Evolutionary conservation across 306 rosid species (phyloP).

Genomic region (Alnus glutinosa): DNA sequence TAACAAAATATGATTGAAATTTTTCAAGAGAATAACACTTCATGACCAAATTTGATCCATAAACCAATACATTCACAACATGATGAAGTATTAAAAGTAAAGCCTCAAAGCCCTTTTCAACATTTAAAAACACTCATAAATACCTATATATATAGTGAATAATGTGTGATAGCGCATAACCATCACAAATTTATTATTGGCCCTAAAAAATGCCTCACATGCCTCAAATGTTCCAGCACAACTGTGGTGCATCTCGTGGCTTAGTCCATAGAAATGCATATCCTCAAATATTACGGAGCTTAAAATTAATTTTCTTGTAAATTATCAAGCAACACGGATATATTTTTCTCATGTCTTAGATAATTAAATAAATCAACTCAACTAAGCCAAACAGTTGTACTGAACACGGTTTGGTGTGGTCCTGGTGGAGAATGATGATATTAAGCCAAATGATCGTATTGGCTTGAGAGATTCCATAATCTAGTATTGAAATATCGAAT

Average conservation of each 20-base stretch:
- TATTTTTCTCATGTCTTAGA: neutral
- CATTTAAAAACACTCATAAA: neutral
- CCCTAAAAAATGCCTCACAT: neutral
- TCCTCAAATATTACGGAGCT: neutral
- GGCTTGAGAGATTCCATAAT: neutral
- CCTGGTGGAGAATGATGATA: neutral
- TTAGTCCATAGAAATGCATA: neutral
- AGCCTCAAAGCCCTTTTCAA: neutral
- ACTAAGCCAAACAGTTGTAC: neutral
- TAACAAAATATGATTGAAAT: conserved; percentile 17
- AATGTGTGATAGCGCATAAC: neutral
- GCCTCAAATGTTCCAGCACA: neutral
- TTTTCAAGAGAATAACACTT: conserved; percentile 9
- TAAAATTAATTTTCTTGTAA: neutral
- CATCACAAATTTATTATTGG: neutral
- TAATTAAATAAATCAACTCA: neutral
- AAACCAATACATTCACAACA: conserved; percentile 11
- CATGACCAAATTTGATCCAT: neutral
- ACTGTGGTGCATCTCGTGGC: neutral
- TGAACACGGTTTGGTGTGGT: neutral
- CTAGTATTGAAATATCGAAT: neutral
- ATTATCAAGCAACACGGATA: neutral
- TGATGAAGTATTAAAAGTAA: neutral
- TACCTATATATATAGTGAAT: neutral
- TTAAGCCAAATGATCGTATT: neutral